Conservation (phyloP, 1,139 yeast genomes). For the Candida pseudoviswanathii region DNA sequence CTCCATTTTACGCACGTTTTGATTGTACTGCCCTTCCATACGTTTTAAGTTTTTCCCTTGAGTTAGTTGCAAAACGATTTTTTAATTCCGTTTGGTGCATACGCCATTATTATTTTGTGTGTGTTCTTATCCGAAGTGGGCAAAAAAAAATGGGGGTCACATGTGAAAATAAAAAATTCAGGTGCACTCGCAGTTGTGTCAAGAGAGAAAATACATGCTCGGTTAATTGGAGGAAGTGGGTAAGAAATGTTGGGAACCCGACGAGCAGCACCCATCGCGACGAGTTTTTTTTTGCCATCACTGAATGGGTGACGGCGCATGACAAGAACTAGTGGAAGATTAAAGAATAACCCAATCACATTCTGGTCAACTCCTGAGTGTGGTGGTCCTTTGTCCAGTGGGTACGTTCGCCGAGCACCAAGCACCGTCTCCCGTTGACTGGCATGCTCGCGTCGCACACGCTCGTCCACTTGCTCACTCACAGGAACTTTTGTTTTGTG, state of each 20-base stretch:
- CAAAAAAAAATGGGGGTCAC: background rate
- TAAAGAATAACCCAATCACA: too few species aligned
- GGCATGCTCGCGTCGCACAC: too few species aligned
- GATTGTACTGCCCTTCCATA: too few species aligned
- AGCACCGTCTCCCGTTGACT: too few species aligned
- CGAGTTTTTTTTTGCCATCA: too few species aligned
- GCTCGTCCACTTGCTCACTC: too few species aligned
- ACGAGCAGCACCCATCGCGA: background rate
- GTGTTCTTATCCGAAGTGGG: background rate
- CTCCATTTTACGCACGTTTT: background rate
- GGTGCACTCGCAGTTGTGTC: background rate
- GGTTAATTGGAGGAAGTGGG: background rate
- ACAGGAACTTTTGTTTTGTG: background rate
- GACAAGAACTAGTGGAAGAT: too few species aligned
- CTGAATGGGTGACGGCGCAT: too few species aligned
- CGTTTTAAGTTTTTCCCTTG: background rate
- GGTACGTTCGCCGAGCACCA: too few species aligned
- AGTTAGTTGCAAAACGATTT: background rate
- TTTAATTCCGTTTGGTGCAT: slow-evolving; percentile 1
- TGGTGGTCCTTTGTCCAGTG: too few species aligned
- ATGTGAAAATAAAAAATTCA: slow-evolving; percentile 1
- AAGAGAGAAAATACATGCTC: background rate
- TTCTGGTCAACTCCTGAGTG: too few species aligned
- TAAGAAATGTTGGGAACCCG: background rate
- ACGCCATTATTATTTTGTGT: background rate